These are phyloP conservation scores for Hypholoma sublateritium DNA, from an alignment of 768 basidiomycete genomes.

Conservation along the genomic window DNA sequence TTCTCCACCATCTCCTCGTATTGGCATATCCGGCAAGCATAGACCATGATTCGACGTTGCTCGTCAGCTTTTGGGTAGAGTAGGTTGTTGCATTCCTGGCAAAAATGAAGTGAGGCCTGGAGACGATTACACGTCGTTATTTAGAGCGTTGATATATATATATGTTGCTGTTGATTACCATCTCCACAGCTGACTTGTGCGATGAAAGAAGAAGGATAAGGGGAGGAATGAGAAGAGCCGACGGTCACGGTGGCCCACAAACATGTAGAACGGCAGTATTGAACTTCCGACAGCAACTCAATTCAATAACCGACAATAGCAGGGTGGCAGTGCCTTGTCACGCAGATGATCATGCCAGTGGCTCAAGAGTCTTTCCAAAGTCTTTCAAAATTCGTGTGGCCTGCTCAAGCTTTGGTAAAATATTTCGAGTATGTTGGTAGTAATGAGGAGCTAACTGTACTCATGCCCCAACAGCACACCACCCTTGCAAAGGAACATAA, in stretches of 20 bases:
- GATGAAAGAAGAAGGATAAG: neutral
- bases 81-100: slow-evolving; percentile 93
- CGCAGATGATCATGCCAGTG: too few relatives aligned
- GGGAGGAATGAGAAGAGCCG: neutral
- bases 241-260: neutral
- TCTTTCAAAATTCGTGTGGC: too few relatives aligned
- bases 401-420: too few relatives aligned
- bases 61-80: slow-evolving; percentile 92
- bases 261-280: neutral
- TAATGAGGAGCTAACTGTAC: too few relatives aligned
- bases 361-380: too few relatives aligned
- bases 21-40: slow-evolving; percentile 87
- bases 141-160: neutral
- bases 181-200: neutral
- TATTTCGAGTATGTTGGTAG: too few relatives aligned
- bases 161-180: too few relatives aligned
- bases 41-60: slow-evolving; percentile 81
- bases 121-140: neutral
- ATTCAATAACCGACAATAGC: neutral
- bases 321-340: too few relatives aligned
- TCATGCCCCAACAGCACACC: too few relatives aligned
- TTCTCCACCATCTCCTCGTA: slow-evolving; percentile 86
- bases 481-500: too few relatives aligned
- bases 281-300: neutral
- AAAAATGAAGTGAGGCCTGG: slow-evolving; percentile 86